These are phyloP conservation scores for Trametes maxima DNA, from an alignment of 768 basidiomycete species.

Conservation along the genomic window DNA sequence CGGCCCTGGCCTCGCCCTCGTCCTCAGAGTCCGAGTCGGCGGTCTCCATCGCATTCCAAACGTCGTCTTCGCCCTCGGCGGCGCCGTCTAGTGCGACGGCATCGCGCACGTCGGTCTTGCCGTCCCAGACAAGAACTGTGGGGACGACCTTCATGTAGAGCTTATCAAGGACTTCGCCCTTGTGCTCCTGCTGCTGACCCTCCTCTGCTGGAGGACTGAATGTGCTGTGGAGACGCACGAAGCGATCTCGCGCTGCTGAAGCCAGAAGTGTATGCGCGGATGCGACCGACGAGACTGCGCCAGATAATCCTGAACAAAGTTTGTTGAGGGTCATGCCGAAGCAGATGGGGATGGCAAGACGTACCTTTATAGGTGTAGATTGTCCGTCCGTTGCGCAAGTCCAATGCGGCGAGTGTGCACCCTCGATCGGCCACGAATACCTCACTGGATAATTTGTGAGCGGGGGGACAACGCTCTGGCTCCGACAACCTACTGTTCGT, in stretches of 20 bases:
- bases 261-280: constrained; percentile 54
- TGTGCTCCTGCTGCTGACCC: constrained; percentile 55
- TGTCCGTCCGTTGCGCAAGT: constrained; percentile 66
- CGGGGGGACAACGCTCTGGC: neutral
- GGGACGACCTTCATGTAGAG: constrained; percentile 63
- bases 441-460: constrained; percentile 49
- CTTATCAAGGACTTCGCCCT: constrained; percentile 65
- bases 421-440: constrained; percentile 69
- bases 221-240: constrained; percentile 67
- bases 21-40: constrained; percentile 31
- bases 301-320: constrained; percentile 60
- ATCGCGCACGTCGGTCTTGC: constrained; percentile 23
- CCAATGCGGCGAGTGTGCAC: constrained; percentile 63
- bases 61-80: constrained; percentile 50
- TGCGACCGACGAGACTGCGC: constrained; percentile 67
- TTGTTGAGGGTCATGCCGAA: neutral
- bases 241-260: constrained; percentile 70
- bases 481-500: constrained; percentile 58
- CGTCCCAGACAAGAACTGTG: constrained; percentile 67
- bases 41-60: neutral
- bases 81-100: constrained; percentile 26
- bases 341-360: neutral
- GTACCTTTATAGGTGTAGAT: constrained; percentile 70
- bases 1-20: constrained; percentile 17
- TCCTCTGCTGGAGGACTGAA: constrained; percentile 50